Evolutionary conservation across 805 yeast genomes (phyloP), one percentile per base, ranked within the genome.

Genomic region (Hanseniaspora occidentalis): DNA sequence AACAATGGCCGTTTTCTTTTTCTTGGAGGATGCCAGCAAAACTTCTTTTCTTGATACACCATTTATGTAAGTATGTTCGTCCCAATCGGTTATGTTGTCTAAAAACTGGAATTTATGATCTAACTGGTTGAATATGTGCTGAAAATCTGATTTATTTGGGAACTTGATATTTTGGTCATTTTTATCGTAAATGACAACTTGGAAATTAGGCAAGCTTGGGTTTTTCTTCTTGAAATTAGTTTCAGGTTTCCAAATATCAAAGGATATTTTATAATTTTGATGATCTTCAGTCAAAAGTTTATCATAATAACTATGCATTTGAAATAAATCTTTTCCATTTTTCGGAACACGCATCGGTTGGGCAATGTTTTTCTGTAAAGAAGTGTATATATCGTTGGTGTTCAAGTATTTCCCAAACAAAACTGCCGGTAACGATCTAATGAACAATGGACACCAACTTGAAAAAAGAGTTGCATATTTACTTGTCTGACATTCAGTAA

Each of bases 171-270:
- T 36, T n/a, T 36, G 40, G 2, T 57, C 54, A 9, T 61, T 62
- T 3, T 72, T 66, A 43, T 75, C 71, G 13, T 75, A 66, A 0
- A 84, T 73, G 2, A 73, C 66, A 1, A 89, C 59, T 49, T 79
- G 84, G 54, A 73, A 88, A 55, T 88, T 88, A 1, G 96, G 94
- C 2, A 52, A 36, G 0, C 79, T 76, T 1, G 94, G 94, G 18
- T 53, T 50, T 25, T 74, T 76, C 49, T 85, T 85, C 43, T 77
- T 77, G 62, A 82, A 88, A 2, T 64, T 59, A 0, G 82, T 69
- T 2, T 69, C 64, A 2, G 97, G 96, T 54, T 83, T 85, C 95
- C 96, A 88, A 2, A 84, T 82, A 50, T 80, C 68, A 50, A 66
- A 86, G 0, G 72, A 63, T 2, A 80, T 60, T 4, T 53, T 42